Evolutionary conservation across 768 basidiomycete genomes (phyloP), one percentile per base, ranked within the genome.

Genomic region (Boletus vinaceobasis): DNA sequence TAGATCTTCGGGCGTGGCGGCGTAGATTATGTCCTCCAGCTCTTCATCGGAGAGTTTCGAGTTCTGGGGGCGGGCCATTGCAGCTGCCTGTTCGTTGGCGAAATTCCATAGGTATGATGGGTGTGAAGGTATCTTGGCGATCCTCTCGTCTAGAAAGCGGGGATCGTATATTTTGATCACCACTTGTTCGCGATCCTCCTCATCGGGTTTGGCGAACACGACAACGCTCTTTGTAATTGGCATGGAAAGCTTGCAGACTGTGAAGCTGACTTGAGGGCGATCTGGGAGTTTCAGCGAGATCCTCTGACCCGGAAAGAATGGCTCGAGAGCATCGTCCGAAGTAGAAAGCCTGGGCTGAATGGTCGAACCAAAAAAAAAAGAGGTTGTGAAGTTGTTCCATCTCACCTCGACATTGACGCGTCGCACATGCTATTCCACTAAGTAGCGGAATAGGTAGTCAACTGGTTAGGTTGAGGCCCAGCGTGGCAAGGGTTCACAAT

Each of bases 151-250:
- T 11, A 55, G 37, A 23, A 44, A 58, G 17, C 57, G 53, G 49
- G 48, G 53, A 45, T 58, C 48, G 1, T n/a, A 50, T 50, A 56
- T 50, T 32, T 55, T 56, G 31, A 56, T 50, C 0, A 45, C 48
- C 6, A 50, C 37, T 26, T 43, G 32, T 11, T 35, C 32, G 1
- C 11, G 1, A 21, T 36, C 15, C 1, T 38, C 43, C 3, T 2
- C 31, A 13, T 42, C 33, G 2, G 48, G 43, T n/a, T 56, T 50
- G 37, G 47, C 56, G 15, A 57, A 47, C 5, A 57, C 26, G 21
- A 44, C 52, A 11, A 43, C 10, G 26, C 48, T 33, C 15, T 55
- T 48, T 11, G 43, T 57, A 1, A 55, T 32, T 11, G 48, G 37
- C 5, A 14, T 46, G 15, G 33, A 57, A 19, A 56, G 40, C 15